A percentile compares a stretch with the other conserved stretches of the same genome.
phyloP scores from a whole-genome alignment of 2,329 filamentous ascomycete genomes.

The Aspergillus pseudoglaucus region DNA sequence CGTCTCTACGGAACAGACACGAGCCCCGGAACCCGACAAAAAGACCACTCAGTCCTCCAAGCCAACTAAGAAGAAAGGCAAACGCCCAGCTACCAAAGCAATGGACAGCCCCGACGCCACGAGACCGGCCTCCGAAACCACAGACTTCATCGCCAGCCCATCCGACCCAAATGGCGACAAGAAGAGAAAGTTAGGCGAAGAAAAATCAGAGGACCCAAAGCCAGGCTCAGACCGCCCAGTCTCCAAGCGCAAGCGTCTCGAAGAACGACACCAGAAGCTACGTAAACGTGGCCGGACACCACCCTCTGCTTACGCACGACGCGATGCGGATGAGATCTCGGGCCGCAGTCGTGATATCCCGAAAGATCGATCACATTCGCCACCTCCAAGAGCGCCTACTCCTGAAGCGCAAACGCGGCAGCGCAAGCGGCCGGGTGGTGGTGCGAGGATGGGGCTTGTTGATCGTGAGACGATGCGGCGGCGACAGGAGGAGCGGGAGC shows the following conservation, averaged over 20 bases:
- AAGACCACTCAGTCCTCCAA: neutral
- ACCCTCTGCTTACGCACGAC: conserved; percentile 35
- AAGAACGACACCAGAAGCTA: conserved; percentile 33
- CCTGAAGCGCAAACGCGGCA: conserved; percentile 33
- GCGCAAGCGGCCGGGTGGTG: conserved; percentile 42
- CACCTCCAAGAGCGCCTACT: conserved; percentile 36
- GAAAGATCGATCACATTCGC: conserved; percentile 33
- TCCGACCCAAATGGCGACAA: conserved; percentile 5
- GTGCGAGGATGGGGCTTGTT: conserved; percentile 34
- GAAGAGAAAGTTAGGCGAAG: conserved; percentile 25
- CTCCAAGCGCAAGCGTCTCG: conserved; percentile 33
- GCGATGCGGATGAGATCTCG: conserved; percentile 24
- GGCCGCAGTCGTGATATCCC: conserved; percentile 18
- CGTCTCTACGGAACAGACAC: neutral
- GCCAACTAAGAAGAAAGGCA: neutral
- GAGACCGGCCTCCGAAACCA: neutral
- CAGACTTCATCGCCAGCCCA: neutral
- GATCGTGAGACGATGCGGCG: conserved; percentile 35
- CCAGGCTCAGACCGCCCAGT: conserved; percentile 19
- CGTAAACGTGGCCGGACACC: conserved; percentile 31
- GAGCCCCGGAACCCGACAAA: neutral
- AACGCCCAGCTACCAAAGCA: neutral
- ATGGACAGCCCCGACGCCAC: neutral
- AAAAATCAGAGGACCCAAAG: conserved; percentile 17
- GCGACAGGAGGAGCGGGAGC: conserved; percentile 39